Evolutionary conservation across 2,329 filamentous ascomycete species (phyloP).

Genomic region (Curvularia hawaiiensis): DNA sequence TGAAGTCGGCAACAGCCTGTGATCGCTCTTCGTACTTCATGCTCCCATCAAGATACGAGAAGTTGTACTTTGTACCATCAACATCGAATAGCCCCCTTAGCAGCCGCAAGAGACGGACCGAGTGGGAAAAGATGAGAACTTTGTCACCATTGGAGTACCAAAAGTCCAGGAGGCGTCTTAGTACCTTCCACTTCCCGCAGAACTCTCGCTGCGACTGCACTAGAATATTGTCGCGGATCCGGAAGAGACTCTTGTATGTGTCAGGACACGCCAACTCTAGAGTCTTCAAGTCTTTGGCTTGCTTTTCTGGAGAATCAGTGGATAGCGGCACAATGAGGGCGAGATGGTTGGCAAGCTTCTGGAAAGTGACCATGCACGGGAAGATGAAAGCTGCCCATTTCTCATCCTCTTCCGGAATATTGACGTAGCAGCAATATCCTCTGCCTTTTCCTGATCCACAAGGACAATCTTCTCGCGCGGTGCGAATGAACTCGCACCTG

Average conservation of each 20-base stretch:
- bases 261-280: conserved; percentile 77
- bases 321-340: conserved; percentile 77
- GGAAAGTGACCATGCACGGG: conserved; percentile 78
- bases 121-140: conserved; percentile 93
- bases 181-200: conserved; percentile 95
- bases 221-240: conserved; percentile 75
- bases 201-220: conserved; percentile 86
- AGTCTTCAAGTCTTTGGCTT: conserved; percentile 75
- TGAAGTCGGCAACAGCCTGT: conserved; percentile 86
- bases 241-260: conserved; percentile 75
- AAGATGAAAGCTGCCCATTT: conserved; percentile 82
- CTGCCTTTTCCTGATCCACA: conserved; percentile 72
- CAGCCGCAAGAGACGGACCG: conserved; percentile 82
- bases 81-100: conserved; percentile 83
- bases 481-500: conserved; percentile 70
- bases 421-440: conserved; percentile 79
- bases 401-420: conserved; percentile 59
- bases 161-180: conserved; percentile 83
- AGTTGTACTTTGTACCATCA: conserved; percentile 77
- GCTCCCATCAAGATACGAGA: conserved; percentile 87
- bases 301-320: conserved; percentile 71
- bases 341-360: conserved; percentile 93
- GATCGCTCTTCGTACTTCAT: conserved; percentile 84
- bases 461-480: conserved; percentile 69
- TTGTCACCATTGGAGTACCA: conserved; percentile 93